A percentile compares a stretch with the other conserved stretches of the same genome.
Evolutionary conservation across 257 asterid genomes (phyloP).

Genomic region (Rhazya stricta): DNA sequence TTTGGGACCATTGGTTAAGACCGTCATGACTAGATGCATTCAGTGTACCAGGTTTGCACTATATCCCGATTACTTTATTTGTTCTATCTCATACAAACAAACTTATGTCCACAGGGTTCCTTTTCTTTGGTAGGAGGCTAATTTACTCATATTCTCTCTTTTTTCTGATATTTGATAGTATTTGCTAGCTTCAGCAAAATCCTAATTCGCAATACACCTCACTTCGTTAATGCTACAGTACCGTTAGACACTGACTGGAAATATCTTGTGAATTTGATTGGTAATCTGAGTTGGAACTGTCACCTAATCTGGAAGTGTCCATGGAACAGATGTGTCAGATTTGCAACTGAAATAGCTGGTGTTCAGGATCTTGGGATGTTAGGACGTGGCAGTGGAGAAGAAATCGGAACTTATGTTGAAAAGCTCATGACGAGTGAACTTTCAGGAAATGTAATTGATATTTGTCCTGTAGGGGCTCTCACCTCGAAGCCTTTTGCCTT

Average conservation of each 20-base stretch:
- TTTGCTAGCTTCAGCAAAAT: background rate
- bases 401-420: constrained; percentile 97
- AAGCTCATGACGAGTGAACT: constrained; percentile 96
- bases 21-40: constrained; percentile 95
- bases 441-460: constrained; percentile 96
- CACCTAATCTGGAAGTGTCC: constrained; percentile 22
- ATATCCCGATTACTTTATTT: background rate
- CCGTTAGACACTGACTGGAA: background rate
- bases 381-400: constrained; percentile 99
- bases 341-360: constrained; percentile 93
- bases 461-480: constrained; percentile 98
- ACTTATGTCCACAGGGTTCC: background rate
- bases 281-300: constrained; percentile 1
- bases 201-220: background rate
- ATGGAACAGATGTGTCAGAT: constrained; percentile 84
- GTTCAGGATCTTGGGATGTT: constrained; percentile 95
- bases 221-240: background rate
- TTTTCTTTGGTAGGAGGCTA: background rate
- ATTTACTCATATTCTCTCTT: background rate
- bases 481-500: constrained; percentile 99
- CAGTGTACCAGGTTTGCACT: constrained; percentile 73
- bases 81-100: background rate
- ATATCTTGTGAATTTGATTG: background rate
- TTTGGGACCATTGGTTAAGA: constrained; percentile 92
- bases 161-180: background rate